Evolutionary conservation across 441 rosid species (phyloP).

Genomic region (Syzygium malaccense): DNA sequence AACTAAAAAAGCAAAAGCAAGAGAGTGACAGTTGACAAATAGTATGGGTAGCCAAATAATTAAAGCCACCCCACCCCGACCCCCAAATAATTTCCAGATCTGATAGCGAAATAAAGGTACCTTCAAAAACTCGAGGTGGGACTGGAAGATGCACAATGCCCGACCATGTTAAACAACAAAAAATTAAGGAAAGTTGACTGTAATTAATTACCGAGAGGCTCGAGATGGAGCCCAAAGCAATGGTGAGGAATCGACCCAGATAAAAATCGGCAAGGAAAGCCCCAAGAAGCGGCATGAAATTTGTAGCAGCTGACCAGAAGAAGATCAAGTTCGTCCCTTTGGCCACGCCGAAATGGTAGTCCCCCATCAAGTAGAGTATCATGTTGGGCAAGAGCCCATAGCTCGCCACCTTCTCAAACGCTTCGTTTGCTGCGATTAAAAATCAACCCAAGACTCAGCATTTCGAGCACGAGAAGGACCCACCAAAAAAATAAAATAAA

Average conservation of each 20-base stretch:
- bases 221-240: constrained; percentile 38
- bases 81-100: neutral
- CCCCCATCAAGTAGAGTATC: constrained; percentile 48
- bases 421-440: constrained; percentile 35
- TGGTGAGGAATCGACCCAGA: constrained; percentile 44
- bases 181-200: neutral
- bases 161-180: neutral
- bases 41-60: neutral
- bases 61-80: neutral
- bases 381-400: constrained; percentile 48
- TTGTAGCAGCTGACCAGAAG: constrained; percentile 51
- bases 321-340: constrained; percentile 33
- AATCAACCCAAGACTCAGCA: neutral
- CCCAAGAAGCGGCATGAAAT: constrained; percentile 48
- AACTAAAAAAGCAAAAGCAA: neutral
- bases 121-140: neutral
- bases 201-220: constrained; percentile 34
- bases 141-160: neutral
- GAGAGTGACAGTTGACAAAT: neutral
- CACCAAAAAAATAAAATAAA: neutral
- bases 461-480: neutral
- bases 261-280: constrained; percentile 68
- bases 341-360: constrained; percentile 42
- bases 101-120: neutral
- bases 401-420: constrained; percentile 57